These are phyloP conservation scores for Ophiostoma australiae DNA, from an alignment of 2,329 filamentous ascomycete species.

Conservation along the genomic window DNA sequence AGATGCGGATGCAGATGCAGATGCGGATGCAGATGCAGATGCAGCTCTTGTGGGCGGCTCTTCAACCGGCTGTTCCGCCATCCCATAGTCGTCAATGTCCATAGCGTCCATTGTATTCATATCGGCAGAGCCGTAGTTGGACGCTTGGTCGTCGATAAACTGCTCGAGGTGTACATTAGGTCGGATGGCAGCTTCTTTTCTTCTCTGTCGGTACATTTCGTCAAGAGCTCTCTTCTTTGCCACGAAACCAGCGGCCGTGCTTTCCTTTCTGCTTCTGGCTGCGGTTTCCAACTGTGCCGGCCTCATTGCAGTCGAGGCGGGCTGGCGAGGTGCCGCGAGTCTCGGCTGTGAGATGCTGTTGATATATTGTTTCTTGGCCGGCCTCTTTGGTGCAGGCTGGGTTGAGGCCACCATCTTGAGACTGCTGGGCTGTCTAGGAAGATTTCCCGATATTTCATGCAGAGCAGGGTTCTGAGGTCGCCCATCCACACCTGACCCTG, in stretches of 20 bases:
- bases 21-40: not conserved
- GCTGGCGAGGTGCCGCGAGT: conserved; percentile 23
- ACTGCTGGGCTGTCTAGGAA: not conserved
- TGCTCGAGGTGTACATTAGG: conserved; percentile 36
- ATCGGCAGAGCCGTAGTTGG: conserved; percentile 12
- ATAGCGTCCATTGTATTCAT: conserved; percentile 4
- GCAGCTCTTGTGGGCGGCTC: not conserved
- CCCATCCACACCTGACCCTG: too few relatives aligned
- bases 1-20: not conserved
- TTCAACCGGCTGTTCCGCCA: not conserved
- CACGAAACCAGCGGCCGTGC: conserved; percentile 41
- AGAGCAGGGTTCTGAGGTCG: conserved; percentile 11
- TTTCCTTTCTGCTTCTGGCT: conserved; percentile 32
- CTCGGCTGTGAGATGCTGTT: not conserved
- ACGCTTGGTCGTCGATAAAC: conserved; percentile 28
- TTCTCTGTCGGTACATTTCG: conserved; percentile 45
- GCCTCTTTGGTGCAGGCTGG: not conserved
- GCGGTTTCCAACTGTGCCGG: conserved; percentile 55
- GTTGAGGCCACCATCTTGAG: not conserved
- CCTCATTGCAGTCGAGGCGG: conserved; percentile 11
- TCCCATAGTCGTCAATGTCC: conserved; percentile 1
- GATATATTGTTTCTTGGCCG: conserved; percentile 8
- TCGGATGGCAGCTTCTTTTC: conserved; percentile 27
- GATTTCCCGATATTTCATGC: conserved; percentile 22
- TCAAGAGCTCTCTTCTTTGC: conserved; percentile 52